These are phyloP conservation scores for Gnetum montanum DNA, from an alignment of 75 land plant genomes.

Conservation along the genomic window DNA sequence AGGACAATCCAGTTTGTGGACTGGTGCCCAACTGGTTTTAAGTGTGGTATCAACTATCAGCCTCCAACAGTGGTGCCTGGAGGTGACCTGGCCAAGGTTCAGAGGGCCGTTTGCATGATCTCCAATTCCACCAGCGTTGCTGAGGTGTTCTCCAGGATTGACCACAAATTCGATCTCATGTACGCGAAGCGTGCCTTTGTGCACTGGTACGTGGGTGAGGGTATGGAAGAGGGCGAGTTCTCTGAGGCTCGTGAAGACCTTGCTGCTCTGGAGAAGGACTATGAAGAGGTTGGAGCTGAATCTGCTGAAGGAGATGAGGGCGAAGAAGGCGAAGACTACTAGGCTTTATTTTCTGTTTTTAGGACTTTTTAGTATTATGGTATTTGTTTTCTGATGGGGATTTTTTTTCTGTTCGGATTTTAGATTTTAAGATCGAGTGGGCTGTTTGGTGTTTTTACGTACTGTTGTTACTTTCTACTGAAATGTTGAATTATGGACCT, in stretches of 20 bases:
- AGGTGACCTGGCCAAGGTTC: conserved; percentile 47
- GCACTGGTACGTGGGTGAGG: conserved; percentile 75
- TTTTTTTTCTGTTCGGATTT: too few species aligned
- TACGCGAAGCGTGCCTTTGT: conserved; percentile 68
- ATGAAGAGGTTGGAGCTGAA: conserved; percentile 2
- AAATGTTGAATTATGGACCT: too few species aligned
- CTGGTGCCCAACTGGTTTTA: conserved; percentile 56
- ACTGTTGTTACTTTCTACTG: too few species aligned
- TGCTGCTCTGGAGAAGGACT: conserved; percentile 25
- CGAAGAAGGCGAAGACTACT: background rate
- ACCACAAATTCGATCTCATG: conserved; percentile 67
- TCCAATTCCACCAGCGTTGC: conserved; percentile 64
- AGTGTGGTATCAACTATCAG: conserved; percentile 51
- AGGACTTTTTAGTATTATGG: too few species aligned
- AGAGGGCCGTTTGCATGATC: conserved; percentile 67
- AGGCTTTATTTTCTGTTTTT: background rate
- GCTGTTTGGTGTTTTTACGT: too few species aligned
- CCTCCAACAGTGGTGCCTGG: conserved; percentile 50
- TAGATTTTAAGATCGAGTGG: too few species aligned
- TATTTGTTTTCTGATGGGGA: too few species aligned
- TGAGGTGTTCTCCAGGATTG: conserved; percentile 57
- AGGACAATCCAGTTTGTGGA: conserved; percentile 50
- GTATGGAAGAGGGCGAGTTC: conserved; percentile 58
- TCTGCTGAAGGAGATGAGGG: conserved; percentile 1
- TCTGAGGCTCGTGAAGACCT: conserved; percentile 71